A percentile compares a stretch with the other conserved stretches of the same genome.
Evolutionary conservation across 768 basidiomycete genomes (phyloP).

Genomic region (Boletus barrowsii): DNA sequence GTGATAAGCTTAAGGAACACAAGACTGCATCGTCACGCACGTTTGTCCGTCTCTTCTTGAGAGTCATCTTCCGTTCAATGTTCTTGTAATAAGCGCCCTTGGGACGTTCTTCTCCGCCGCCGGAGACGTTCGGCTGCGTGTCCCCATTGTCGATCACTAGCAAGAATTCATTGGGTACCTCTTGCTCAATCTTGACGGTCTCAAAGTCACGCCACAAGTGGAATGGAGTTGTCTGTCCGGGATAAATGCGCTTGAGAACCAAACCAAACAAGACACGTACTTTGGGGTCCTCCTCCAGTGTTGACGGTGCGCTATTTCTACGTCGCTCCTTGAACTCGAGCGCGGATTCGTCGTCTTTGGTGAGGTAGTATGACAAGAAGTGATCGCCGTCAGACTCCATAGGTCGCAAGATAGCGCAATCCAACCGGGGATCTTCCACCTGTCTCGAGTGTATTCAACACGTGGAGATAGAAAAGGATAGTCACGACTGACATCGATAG

Average conservation of each 20-base stretch:
- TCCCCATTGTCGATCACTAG: slow-evolving; percentile 69
- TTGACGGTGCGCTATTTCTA: slow-evolving; percentile 38
- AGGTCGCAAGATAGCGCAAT: slow-evolving; percentile 82
- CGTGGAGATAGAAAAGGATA: background rate
- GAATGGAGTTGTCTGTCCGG: slow-evolving; percentile 61
- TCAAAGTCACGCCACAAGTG: slow-evolving; percentile 83
- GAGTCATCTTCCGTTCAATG: slow-evolving; percentile 82
- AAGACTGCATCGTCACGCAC: slow-evolving; percentile 42
- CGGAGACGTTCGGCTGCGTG: slow-evolving; percentile 33
- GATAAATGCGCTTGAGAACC: background rate
- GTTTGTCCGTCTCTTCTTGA: slow-evolving; percentile 82
- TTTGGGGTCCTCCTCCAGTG: slow-evolving; percentile 53
- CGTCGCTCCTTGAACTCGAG: slow-evolving; percentile 61
- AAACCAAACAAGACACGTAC: slow-evolving; percentile 31
- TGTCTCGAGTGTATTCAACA: slow-evolving; percentile 24
- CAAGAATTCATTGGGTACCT: slow-evolving; percentile 81
- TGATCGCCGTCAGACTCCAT: slow-evolving; percentile 89
- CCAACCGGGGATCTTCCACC: slow-evolving; percentile 76
- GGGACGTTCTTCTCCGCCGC: slow-evolving; percentile 37
- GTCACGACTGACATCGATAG: slow-evolving; percentile 53
- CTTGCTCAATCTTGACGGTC: slow-evolving; percentile 82
- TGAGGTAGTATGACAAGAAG: slow-evolving; percentile 83
- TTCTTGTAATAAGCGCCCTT: slow-evolving; percentile 88
- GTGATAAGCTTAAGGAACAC: background rate
- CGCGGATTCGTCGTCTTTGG: slow-evolving; percentile 69